phyloP scores from a whole-genome alignment of 768 basidiomycete genomes.

The Lactarius trivialis region DNA sequence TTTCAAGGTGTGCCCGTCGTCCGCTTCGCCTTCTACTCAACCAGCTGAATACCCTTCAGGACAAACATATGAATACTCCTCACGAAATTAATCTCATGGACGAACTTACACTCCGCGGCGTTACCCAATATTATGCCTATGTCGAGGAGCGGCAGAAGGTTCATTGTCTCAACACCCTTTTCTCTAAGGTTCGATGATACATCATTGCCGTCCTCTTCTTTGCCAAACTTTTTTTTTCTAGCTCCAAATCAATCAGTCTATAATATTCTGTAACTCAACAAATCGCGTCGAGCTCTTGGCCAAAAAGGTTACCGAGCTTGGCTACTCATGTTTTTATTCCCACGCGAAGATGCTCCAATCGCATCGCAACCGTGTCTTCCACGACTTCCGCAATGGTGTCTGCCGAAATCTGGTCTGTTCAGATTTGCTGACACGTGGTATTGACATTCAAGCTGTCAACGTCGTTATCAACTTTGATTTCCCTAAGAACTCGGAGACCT shows the following conservation, averaged over 20 bases:
- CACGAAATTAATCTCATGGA: slow-evolving; percentile 99
- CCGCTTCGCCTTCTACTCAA: neutral
- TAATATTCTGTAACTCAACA: slow-evolving; percentile 99
- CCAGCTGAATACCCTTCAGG: slow-evolving; percentile 40
- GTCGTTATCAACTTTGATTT: slow-evolving; percentile 99
- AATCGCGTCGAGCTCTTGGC: slow-evolving; percentile 98
- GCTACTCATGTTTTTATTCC: slow-evolving; percentile 99
- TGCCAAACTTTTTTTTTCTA: slow-evolving; percentile 30
- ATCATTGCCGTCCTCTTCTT: neutral
- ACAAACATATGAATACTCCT: slow-evolving; percentile 93
- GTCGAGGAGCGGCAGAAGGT: slow-evolving; percentile 99
- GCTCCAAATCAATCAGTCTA: slow-evolving; percentile 99
- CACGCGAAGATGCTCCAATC: slow-evolving; percentile 99
- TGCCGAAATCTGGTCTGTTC: slow-evolving; percentile 98
- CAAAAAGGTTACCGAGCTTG: slow-evolving; percentile 98
- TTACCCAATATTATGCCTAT: slow-evolving; percentile 99
- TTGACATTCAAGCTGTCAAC: slow-evolving; percentile 99
- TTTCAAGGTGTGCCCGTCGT: slow-evolving; percentile 67
- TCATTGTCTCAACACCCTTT: slow-evolving; percentile 98
- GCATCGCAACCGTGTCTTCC: slow-evolving; percentile 98
- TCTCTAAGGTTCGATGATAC: slow-evolving; percentile 72
- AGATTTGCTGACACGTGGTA: slow-evolving; percentile 96
- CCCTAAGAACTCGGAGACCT: slow-evolving; percentile 98
- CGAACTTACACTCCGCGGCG: slow-evolving; percentile 95
- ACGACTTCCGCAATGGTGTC: slow-evolving; percentile 97